Conservation (phyloP, 495 filamentous ascomycete species). For the Aspergillus bertholletiae region DNA sequence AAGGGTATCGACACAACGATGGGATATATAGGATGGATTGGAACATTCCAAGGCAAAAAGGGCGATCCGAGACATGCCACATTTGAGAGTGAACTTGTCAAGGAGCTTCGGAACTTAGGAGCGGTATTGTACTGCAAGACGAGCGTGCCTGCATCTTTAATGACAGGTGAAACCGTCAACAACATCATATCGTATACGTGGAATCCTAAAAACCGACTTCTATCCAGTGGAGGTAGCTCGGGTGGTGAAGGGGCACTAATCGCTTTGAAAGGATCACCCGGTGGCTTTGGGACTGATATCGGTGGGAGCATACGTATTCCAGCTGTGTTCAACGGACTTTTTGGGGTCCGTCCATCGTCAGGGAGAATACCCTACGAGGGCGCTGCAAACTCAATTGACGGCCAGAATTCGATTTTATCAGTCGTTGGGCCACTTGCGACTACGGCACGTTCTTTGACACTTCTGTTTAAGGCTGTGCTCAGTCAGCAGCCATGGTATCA, state of each 20-base stretch:
- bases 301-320: conserved; percentile 69
- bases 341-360: conserved; percentile 48
- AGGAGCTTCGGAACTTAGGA: conserved; percentile 52
- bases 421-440: conserved; percentile 57
- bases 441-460: conserved; percentile 43
- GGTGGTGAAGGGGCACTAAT: conserved; percentile 63
- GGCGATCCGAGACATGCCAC: conserved; percentile 32
- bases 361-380: conserved; percentile 45
- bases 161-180: conserved; percentile 59
- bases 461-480: conserved; percentile 55
- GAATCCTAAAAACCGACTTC: conserved; percentile 46
- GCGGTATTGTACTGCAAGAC: conserved; percentile 67
- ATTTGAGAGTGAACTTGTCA: conserved; percentile 49
- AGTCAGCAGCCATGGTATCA: conserved; percentile 58
- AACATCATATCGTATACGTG: conserved; percentile 50
- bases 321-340: conserved; percentile 59
- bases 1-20: conserved; percentile 62
- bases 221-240: conserved; percentile 52
- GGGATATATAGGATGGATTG: conserved; percentile 55
- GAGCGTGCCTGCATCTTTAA: conserved; percentile 56
- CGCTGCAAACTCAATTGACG: conserved; percentile 51
- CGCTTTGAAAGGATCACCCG: conserved; percentile 50
- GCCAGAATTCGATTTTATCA: conserved; percentile 54
- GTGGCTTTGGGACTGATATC: conserved; percentile 67
- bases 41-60: conserved; percentile 47